Evolutionary conservation across 306 rosid genomes (phyloP).

Genomic region (Citrullus amarus): DNA sequence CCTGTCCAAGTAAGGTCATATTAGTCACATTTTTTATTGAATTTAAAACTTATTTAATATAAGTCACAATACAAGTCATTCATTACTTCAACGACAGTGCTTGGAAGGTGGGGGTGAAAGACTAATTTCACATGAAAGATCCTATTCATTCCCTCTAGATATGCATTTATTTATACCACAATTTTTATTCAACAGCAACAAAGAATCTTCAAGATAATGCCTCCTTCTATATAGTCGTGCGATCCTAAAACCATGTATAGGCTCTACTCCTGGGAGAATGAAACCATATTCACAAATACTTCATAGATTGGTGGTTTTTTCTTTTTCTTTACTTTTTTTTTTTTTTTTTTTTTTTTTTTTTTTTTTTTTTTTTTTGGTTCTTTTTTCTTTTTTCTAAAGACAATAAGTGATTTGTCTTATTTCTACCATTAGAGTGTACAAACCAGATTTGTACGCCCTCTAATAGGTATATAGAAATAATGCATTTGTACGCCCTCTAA

Average conservation of each 20-base stretch:
- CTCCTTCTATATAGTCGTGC: background rate
- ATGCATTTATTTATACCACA: background rate
- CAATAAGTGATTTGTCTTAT: no score
- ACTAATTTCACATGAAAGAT: background rate
- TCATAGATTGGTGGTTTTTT: background rate
- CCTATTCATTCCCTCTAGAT: background rate
- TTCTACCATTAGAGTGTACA: background rate
- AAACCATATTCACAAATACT: background rate
- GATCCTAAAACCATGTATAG: background rate
- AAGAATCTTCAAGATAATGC: background rate
- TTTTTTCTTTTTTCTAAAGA: no score
- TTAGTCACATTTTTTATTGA: background rate
- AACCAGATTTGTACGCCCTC: background rate
- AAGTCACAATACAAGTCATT: no score
- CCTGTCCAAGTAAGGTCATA: background rate
- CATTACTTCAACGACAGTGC: no score
- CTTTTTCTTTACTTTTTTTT: no score
- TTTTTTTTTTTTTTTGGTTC: no score
- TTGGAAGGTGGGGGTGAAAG: background rate
- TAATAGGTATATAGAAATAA: background rate
- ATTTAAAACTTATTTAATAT: background rate
- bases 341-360: no score
- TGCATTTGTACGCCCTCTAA: background rate
- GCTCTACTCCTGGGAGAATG: background rate
- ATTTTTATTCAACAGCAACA: background rate